Conservation (phyloP, 345 rosid genomes). For the Murraya paniculata region DNA sequence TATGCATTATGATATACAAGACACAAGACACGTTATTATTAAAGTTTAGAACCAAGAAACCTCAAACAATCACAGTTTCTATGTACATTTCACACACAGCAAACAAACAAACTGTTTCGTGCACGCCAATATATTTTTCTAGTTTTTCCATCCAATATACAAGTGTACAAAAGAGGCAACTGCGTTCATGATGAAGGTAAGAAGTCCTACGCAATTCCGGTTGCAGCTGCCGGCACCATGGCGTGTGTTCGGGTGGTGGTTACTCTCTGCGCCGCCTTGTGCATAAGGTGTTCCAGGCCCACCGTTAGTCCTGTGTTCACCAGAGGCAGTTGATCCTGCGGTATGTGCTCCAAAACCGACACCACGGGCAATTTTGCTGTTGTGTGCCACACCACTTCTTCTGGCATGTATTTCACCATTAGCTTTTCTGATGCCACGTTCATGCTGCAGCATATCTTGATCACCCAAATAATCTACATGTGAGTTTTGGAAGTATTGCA, state of each 20-base stretch:
- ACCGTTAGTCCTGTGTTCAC: neutral
- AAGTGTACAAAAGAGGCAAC: neutral
- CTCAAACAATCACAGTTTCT: neutral
- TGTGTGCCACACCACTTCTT: neutral
- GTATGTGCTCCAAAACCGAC: neutral
- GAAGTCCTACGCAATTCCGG: neutral
- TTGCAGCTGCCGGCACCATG: slow-evolving; percentile 13
- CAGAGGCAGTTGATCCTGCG: neutral
- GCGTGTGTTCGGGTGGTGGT: slow-evolving; percentile 20
- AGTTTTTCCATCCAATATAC: neutral
- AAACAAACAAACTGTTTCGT: neutral
- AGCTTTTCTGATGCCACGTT: neutral
- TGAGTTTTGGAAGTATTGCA: no score
- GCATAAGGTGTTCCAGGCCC: neutral
- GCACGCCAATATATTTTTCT: neutral
- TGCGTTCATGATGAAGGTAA: neutral
- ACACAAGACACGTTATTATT: neutral
- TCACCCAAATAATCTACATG: neutral
- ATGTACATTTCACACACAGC: neutral
- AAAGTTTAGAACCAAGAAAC: neutral
- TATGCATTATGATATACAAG: neutral
- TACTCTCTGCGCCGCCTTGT: slow-evolving; percentile 24
- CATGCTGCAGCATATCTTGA: neutral
- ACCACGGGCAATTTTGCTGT: neutral
- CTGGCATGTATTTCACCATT: neutral